Evolutionary conservation across 257 asterid species (phyloP).

Genomic region (Solanum sejunctum): DNA sequence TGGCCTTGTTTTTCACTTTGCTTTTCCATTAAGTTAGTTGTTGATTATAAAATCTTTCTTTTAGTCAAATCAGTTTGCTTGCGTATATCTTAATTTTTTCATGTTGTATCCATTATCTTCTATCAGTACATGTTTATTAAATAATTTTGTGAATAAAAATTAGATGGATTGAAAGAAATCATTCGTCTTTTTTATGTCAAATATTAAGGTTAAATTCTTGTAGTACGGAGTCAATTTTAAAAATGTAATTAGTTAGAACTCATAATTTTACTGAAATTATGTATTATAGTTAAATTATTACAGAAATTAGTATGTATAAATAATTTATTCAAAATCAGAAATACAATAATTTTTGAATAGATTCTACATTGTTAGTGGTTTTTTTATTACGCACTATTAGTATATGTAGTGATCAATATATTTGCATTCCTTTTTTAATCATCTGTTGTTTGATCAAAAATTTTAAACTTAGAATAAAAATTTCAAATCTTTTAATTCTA

Average conservation of each 20-base stretch:
- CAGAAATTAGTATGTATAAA: too few species aligned
- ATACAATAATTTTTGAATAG: too few species aligned
- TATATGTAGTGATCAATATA: neutral
- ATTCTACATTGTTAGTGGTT: too few species aligned
- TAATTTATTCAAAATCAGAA: too few species aligned
- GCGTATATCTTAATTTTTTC: neutral
- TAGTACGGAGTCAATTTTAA: too few species aligned
- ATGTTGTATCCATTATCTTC: neutral
- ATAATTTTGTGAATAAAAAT: neutral
- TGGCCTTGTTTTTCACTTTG: neutral
- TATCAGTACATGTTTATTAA: neutral
- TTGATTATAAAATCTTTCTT: neutral
- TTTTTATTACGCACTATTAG: neutral
- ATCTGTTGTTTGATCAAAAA: neutral
- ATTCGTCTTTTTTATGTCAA: neutral
- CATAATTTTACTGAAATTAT: too few species aligned
- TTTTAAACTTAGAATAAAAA: too few species aligned
- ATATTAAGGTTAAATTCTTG: neutral
- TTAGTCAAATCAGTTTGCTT: neutral
- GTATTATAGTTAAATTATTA: too few species aligned
- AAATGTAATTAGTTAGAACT: too few species aligned
- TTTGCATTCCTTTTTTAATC: too few species aligned
- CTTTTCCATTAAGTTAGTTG: neutral
- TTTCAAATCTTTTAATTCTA: too few species aligned
- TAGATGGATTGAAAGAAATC: neutral